phyloP scores from a whole-genome alignment of 495 filamentous ascomycete species.

The Letharia columbiana region DNA sequence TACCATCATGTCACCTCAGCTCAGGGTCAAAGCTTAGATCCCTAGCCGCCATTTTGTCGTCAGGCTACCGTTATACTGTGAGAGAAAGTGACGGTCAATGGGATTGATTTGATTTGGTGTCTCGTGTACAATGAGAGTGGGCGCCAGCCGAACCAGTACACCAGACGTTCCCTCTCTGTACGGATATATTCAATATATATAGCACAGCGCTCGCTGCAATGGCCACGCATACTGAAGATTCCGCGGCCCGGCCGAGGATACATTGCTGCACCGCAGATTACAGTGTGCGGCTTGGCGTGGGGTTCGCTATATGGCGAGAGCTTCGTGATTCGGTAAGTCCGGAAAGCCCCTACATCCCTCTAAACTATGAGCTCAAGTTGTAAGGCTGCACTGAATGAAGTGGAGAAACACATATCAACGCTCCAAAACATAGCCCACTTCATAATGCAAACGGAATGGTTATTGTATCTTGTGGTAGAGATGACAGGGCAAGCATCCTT shows the following conservation, averaged over 20 bases:
- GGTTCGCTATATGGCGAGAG: neutral
- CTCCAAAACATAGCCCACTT: neutral
- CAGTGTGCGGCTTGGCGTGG: neutral
- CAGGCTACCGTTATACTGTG: neutral
- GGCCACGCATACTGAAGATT: neutral
- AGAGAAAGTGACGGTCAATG: neutral
- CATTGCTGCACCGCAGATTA: neutral
- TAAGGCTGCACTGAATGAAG: neutral
- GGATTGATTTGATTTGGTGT: neutral
- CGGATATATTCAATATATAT: neutral
- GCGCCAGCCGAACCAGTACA: neutral
- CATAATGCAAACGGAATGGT: neutral
- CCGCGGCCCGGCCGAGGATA: neutral
- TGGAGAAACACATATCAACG: neutral
- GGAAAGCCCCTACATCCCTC: neutral
- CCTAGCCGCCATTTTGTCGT: neutral
- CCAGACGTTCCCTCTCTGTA: neutral
- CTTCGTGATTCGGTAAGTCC: neutral
- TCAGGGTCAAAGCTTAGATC: neutral
- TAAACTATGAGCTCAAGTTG: neutral
- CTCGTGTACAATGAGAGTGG: neutral
- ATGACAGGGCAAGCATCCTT: neutral
- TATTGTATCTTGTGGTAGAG: neutral
- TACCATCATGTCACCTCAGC: neutral
- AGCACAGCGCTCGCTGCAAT: neutral